A percentile compares a stretch with the other conserved stretches of the same genome.
phyloP scores from a whole-genome alignment of 116 monocot genomes.

The Phalaenopsis hybrid region DNA sequence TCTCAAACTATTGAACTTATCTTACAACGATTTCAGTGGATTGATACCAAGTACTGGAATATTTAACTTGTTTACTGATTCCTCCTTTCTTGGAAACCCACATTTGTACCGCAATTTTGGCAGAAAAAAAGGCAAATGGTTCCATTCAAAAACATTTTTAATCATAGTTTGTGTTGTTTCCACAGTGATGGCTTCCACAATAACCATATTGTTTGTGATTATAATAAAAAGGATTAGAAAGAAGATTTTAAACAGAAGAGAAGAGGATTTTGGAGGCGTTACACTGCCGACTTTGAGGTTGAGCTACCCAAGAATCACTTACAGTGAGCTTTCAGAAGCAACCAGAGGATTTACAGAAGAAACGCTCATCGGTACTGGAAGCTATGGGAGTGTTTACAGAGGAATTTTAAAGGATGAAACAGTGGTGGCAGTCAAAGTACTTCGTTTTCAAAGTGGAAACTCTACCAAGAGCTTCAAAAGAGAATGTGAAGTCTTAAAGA shows the following conservation, averaged over 20 bases:
- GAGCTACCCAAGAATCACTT: conserved; percentile 40
- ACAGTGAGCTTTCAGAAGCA: conserved; percentile 35
- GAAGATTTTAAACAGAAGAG: not conserved
- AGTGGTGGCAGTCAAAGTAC: conserved; percentile 30
- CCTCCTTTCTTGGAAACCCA: conserved; percentile 29
- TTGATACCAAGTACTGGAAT: conserved; percentile 19
- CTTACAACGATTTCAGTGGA: conserved; percentile 33
- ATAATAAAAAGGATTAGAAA: conserved; percentile 12
- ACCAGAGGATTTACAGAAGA: conserved; percentile 29
- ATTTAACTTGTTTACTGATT: conserved; percentile 13
- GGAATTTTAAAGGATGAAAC: conserved; percentile 19
- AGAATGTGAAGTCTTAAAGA: conserved; percentile 27
- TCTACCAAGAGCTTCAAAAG: conserved; percentile 18
- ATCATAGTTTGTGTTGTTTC: conserved; percentile 10
- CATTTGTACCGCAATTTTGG: conserved; percentile 8
- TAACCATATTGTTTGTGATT: conserved; percentile 12
- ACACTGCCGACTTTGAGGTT: conserved; percentile 18
- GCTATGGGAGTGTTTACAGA: conserved; percentile 32
- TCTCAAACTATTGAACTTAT: conserved; percentile 25
- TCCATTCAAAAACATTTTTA: no score
- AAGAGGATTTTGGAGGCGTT: not conserved
- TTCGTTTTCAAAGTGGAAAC: conserved; percentile 14
- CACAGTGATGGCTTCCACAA: conserved; percentile 12
- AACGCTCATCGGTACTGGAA: conserved; percentile 19
- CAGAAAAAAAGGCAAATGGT: not conserved